Percentiles rank a stretch among this genome's conserved stretches.
Evolutionary conservation across 176 grass and related monocot genomes (phyloP).

Genomic region (Eleusine coracana): DNA sequence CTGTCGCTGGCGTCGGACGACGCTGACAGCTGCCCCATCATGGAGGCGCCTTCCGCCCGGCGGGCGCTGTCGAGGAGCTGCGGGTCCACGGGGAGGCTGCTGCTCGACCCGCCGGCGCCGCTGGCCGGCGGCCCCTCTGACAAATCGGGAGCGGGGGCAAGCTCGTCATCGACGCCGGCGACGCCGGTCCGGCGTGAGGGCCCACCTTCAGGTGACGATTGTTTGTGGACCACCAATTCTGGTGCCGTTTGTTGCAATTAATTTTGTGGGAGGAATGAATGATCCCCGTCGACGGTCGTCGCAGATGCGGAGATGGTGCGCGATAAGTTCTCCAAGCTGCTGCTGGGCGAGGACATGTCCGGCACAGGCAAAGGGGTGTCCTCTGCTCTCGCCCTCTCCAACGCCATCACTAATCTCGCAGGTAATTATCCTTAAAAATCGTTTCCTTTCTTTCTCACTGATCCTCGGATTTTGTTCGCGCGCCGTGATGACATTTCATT

Average conservation of each 20-base stretch:
- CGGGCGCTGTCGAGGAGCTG: conserved; percentile 47
- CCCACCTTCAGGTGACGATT: conserved; percentile 48
- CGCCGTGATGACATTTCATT: neutral
- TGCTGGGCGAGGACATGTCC: conserved; percentile 92
- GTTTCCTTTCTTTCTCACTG: neutral
- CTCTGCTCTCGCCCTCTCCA: conserved; percentile 82
- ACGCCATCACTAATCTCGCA: conserved; percentile 86
- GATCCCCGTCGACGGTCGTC: neutral
- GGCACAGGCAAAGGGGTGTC: conserved; percentile 80
- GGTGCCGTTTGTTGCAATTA: neutral
- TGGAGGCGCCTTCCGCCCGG: conserved; percentile 40
- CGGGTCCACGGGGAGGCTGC: conserved; percentile 44
- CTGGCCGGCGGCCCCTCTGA: conserved; percentile 46
- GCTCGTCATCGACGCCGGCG: neutral
- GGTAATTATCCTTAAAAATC: conserved; percentile 16
- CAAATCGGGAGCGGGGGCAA: neutral
- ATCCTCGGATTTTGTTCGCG: neutral
- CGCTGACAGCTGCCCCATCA: conserved; percentile 23
- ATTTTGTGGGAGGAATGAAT: neutral
- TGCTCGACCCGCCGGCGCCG: conserved; percentile 38
- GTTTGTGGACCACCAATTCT: neutral
- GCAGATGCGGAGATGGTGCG: conserved; percentile 68
- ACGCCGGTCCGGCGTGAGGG: conserved; percentile 26
- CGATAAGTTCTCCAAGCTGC: conserved; percentile 81
- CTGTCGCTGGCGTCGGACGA: conserved; percentile 27